Base-by-base conservation (phyloP, 768 basidiomycete species). In the Hortiboletus campestris region DNA sequence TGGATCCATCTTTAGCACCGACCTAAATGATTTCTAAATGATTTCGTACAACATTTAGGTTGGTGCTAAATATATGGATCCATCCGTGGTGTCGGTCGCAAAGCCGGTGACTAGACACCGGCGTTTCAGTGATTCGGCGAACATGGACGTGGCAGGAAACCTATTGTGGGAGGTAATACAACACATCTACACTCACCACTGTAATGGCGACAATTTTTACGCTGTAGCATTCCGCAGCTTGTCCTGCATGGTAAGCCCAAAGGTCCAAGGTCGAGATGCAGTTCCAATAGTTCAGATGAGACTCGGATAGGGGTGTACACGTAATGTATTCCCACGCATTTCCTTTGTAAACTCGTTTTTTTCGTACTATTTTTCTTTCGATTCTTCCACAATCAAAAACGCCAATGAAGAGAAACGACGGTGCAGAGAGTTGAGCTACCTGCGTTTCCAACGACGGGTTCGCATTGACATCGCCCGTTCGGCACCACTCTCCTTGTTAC, bases 381-480 rank as follows among this genome's bases (percentile, higher is more conserved):
- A 78, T 76, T 73, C 77, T 76, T 76, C 75, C 75, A 77, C 77
- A 69, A 75, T 76, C 75, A 76, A 70, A 67, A 71, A 67, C 76
- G 76, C 68, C 73, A 14, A 75, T 81, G 80, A 82, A 70, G 81
- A 82, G 76, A 80, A 72, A 63, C 62, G 62, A 63, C 71, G 80
- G 80, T 79, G 81, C 82, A 83, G 73, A 72, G 80, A 75, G 77
- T 75, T 80, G 82, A 83, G 81, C 74, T 63, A 72, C 72, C 76
- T 74, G 66, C 73, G 55, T 66, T 25, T 25, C 25, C 25, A 25
- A 25, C 25, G 72, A 59, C 42, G 67, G 75, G 78, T 73, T 75
- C 64, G 76, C 80, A 61, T 72, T 83, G 82, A 83, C 80, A 79
- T 81, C 77, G 82, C 76, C 80, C 80, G 81, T 83, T 81, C 76